These are phyloP conservation scores for Paraphysoderma sedebokerense DNA, from an alignment of 371 early-diverging fungal species.

Conservation along the genomic window DNA sequence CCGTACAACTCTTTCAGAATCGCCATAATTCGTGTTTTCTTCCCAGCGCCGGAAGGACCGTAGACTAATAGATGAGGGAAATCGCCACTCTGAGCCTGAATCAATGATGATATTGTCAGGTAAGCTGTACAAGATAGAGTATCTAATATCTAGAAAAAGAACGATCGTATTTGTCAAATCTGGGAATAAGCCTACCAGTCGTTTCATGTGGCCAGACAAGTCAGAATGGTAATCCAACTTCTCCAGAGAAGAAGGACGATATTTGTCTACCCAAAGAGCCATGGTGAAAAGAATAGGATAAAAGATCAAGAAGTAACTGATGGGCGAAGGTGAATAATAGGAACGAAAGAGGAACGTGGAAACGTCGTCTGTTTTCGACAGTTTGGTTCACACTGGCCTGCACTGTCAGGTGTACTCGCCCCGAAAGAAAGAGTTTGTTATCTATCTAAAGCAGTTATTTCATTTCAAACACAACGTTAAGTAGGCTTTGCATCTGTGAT, in stretches of 20 bases:
- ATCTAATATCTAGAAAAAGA: too few species aligned
- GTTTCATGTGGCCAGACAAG: conserved; percentile 51
- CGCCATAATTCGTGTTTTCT: conserved; percentile 86
- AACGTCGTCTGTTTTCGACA: too few species aligned
- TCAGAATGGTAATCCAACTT: conserved; percentile 67
- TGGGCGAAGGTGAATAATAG: too few species aligned
- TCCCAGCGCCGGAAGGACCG: conserved; percentile 94
- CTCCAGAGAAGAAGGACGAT: conserved; percentile 75
- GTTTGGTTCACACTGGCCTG: too few species aligned
- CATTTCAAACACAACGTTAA: too few species aligned
- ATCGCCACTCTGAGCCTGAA: conserved; percentile 54
- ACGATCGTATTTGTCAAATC: too few species aligned
- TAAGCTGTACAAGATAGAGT: not conserved
- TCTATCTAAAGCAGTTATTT: too few species aligned
- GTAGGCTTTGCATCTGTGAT: too few species aligned
- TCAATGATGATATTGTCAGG: not conserved
- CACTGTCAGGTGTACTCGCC: too few species aligned
- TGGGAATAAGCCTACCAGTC: conserved; percentile 35
- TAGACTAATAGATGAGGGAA: conserved; percentile 94
- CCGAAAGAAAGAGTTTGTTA: too few species aligned
- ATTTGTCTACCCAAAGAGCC: conserved; percentile 95
- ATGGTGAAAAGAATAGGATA: conserved; percentile 10
- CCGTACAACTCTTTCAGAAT: conserved; percentile 77
- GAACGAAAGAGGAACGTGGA: too few species aligned
- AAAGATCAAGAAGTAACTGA: not conserved